Percentiles rank a stretch among this genome's conserved stretches.
These are phyloP conservation scores for Diaporthe amygdali DNA, from an alignment of 2,329 filamentous ascomycete species.

Conservation along the genomic window DNA sequence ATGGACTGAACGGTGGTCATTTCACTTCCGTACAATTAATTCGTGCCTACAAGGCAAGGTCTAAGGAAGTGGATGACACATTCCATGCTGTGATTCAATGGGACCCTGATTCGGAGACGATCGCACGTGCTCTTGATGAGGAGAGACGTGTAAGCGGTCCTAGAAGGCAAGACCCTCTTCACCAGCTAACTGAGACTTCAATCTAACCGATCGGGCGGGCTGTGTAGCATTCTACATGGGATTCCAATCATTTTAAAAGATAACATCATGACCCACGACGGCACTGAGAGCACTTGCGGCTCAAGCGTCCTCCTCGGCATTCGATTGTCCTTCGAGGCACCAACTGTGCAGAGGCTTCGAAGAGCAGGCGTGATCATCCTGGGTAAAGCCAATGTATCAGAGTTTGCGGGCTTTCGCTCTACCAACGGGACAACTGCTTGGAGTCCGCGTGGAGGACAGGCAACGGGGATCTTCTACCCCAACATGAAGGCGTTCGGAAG, in stretches of 20 bases:
- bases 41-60: constrained; percentile 33
- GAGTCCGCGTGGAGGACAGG: constrained; percentile 67
- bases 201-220: neutral
- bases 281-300: constrained; percentile 67
- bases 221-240: constrained; percentile 55
- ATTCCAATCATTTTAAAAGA: constrained; percentile 71
- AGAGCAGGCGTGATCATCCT: constrained; percentile 37
- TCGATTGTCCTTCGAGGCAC: constrained; percentile 60
- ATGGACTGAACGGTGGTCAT: constrained; percentile 35
- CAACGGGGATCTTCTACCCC: constrained; percentile 63
- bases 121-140: constrained; percentile 42
- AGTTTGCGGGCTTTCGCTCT: constrained; percentile 69
- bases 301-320: constrained; percentile 68
- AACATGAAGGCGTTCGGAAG: constrained; percentile 66
- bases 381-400: constrained; percentile 68
- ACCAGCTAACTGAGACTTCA: neutral
- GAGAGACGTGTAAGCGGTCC: constrained; percentile 29
- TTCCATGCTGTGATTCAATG: constrained; percentile 40
- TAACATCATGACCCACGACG: constrained; percentile 67
- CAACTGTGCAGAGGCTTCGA: constrained; percentile 60
- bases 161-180: constrained; percentile 34
- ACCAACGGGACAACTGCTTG: constrained; percentile 65
- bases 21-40: constrained; percentile 44
- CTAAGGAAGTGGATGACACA: constrained; percentile 38
- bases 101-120: constrained; percentile 44